phyloP scores from a whole-genome alignment of 768 basidiomycete species.

The Pleurotus eryngii region DNA sequence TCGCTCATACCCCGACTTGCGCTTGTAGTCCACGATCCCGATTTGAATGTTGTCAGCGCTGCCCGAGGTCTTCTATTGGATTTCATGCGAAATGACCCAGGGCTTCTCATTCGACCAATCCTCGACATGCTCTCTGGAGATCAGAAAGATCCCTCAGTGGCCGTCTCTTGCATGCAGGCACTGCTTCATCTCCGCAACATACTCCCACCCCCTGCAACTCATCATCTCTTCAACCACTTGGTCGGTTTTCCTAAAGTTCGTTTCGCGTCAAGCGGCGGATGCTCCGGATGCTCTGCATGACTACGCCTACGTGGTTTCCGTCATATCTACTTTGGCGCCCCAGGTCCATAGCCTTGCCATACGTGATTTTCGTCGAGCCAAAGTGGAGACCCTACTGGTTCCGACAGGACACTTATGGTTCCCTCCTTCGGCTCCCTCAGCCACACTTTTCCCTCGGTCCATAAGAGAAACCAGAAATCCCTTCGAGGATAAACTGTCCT shows the following conservation, averaged over 20 bases:
- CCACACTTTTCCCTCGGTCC: conserved; percentile 59
- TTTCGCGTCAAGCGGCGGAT: conserved; percentile 39
- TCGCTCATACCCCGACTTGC: conserved; percentile 53
- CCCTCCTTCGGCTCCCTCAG: conserved; percentile 45
- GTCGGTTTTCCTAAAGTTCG: conserved; percentile 64
- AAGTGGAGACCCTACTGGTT: conserved; percentile 64
- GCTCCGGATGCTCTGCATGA: conserved; percentile 40
- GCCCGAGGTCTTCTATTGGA: conserved; percentile 59
- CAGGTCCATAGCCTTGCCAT: conserved; percentile 74
- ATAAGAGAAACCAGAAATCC: conserved; percentile 32
- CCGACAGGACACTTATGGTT: conserved; percentile 76
- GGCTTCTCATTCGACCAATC: conserved; percentile 58
- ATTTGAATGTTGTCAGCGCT: conserved; percentile 50
- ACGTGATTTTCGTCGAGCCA: conserved; percentile 69
- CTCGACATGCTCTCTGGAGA: conserved; percentile 58
- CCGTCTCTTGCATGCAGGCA: conserved; percentile 50
- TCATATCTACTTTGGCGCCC: conserved; percentile 53
- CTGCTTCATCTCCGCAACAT: conserved; percentile 53
- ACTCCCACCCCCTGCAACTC: conserved; percentile 62
- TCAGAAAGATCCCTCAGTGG: conserved; percentile 40
- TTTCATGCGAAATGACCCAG: conserved; percentile 73
- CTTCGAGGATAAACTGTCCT: conserved; percentile 20
- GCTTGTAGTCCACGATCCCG: conserved; percentile 47
- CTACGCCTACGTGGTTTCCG: conserved; percentile 53
- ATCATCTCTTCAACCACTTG: conserved; percentile 68